Evolutionary conservation across 140 eudicot genomes (phyloP), one percentile per base, ranked within the genome.

Genomic region (Anethum foeniculum): DNA sequence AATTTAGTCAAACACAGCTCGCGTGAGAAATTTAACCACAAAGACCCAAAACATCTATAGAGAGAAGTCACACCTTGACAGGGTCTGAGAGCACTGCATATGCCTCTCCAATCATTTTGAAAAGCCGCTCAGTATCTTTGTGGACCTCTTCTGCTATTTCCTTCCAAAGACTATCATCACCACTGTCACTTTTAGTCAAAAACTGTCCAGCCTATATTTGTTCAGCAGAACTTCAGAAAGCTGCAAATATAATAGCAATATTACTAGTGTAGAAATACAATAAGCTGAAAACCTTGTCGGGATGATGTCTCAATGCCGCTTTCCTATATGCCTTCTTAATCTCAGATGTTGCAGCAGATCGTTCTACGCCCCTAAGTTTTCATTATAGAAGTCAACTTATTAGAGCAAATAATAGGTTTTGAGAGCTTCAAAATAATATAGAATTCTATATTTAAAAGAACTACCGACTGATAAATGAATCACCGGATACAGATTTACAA

Each of bases 71-170:
- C 80, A 92, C 99, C 97, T 95, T 89, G 78, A 89, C 69, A 79
- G 93, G 90, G 87, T 95, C 90, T 28, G 97, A 95, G 78, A 95
- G 97, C 38, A 95, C 91, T 28, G 97, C 89, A 86, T 95, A 92
- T 80, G 99, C 99, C 87, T 95, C 97, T 46, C 97, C 99, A 81
- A 95, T 92, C 96, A 93, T 92, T 89, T 95, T 95, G 76, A 95
- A 95, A 84, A 95, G 97, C 83, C 94, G 84, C 41, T 95, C 99
- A 79, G 95, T 89, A 75, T 92, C 97, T 87, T 87, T 95, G 77
- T 89, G 89, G 48, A 89, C 97, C 83, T 87, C 95, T 87, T 90
- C 93, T 56, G 87, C 89, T 82, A 95, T 87, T 80, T 95, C 91
- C 86, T 89, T 95, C 99, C 97, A 89, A 11, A 92, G 76, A 47